These are phyloP conservation scores for Dipteronia sinensis DNA, from an alignment of 345 rosid species.

Conservation along the genomic window DNA sequence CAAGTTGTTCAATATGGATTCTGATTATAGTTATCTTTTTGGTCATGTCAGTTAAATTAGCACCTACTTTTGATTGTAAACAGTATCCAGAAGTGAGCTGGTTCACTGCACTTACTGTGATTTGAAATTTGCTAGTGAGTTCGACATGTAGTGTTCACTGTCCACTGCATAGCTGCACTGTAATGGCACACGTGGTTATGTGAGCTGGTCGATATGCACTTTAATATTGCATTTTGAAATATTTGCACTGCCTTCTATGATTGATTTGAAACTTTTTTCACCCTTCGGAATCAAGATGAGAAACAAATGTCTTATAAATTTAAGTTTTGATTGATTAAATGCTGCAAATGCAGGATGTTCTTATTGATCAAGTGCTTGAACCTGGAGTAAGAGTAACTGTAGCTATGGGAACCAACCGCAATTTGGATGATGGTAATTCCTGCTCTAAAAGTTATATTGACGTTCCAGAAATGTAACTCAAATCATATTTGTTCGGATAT, in stretches of 20 bases:
- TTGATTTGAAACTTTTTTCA: not conserved
- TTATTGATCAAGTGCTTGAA: conserved; percentile 63
- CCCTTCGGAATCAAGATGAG: not conserved
- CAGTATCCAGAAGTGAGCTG: not conserved
- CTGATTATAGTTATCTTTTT: not conserved
- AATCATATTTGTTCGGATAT: not conserved
- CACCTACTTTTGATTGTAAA: not conserved
- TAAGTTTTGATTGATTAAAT: conserved; percentile 25
- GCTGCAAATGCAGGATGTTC: conserved; percentile 59
- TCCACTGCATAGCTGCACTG: too few relatives aligned
- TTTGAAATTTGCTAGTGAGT: not conserved
- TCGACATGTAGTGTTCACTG: not conserved
- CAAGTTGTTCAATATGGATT: not conserved
- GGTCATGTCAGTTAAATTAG: not conserved
- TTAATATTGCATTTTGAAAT: not conserved
- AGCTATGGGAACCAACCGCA: conserved; percentile 74
- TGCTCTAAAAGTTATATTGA: conserved; percentile 4
- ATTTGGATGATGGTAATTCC: conserved; percentile 58
- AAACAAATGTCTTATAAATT: conserved; percentile 4
- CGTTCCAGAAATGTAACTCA: not conserved
- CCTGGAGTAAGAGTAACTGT: conserved; percentile 88
- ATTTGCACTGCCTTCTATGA: not conserved
- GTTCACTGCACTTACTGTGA: not conserved
- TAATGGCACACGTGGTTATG: not conserved
- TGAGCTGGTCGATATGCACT: not conserved